These are phyloP conservation scores for Anisogramma anomala DNA, from an alignment of 2,329 filamentous ascomycete species.

Conservation along the genomic window DNA sequence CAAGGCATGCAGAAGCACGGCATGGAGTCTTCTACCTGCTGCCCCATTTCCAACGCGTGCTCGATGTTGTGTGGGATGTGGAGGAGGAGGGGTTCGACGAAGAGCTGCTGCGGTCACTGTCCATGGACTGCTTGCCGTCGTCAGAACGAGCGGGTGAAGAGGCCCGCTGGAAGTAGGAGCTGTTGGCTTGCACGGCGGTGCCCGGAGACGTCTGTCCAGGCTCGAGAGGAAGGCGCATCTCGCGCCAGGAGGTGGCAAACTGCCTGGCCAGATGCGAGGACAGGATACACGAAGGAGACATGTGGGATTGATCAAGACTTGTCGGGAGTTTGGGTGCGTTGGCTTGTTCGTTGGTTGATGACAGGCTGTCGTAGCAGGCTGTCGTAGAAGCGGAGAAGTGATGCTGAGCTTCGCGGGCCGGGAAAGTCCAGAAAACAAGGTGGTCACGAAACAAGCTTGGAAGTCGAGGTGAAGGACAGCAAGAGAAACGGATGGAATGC, in stretches of 20 bases:
- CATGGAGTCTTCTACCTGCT: conserved; percentile 2
- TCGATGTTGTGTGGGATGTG: conserved; percentile 23
- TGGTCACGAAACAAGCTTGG: too few relatives aligned
- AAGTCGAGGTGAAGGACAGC: too few relatives aligned
- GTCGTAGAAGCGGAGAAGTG: background rate
- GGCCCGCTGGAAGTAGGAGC: conserved; percentile 24
- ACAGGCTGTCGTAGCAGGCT: background rate
- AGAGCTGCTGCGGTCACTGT: conserved; percentile 28
- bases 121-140: conserved; percentile 34
- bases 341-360: conserved; percentile 4
- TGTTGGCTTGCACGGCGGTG: conserved; percentile 18
- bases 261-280: conserved; percentile 50
- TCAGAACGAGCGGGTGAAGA: conserved; percentile 22
- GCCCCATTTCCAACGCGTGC: conserved; percentile 22
- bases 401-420: too few relatives aligned
- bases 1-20: background rate
- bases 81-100: conserved; percentile 19
- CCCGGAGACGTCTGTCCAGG: conserved; percentile 17
- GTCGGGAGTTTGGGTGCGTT: too few relatives aligned
- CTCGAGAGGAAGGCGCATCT: conserved; percentile 30
- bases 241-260: conserved; percentile 47
- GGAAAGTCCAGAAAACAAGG: too few relatives aligned
- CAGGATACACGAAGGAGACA: conserved; percentile 51
- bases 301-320: too few relatives aligned
- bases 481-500: too few relatives aligned